A percentile compares a stretch with the other conserved stretches of the same genome.
phyloP scores from a whole-genome alignment of 257 asterid species.

The Cinchona pubescens region DNA sequence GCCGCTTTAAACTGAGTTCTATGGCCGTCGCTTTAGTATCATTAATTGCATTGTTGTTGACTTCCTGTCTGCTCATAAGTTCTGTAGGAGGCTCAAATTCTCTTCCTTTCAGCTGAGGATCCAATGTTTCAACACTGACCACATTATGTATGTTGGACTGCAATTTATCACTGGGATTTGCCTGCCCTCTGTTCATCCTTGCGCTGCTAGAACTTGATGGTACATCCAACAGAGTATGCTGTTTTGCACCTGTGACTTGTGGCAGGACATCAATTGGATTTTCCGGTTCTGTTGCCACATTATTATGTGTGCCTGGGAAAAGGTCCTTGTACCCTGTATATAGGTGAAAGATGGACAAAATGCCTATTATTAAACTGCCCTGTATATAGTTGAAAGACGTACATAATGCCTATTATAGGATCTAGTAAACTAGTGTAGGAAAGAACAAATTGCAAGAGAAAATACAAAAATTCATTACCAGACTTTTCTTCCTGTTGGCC shows the following conservation, averaged over 20 bases:
- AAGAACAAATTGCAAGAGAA: constrained; percentile 16
- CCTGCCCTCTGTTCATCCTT: constrained; percentile 28
- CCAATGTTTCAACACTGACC: constrained; percentile 15
- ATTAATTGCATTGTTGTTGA: constrained; percentile 26
- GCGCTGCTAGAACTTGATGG: constrained; percentile 21
- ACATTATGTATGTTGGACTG: constrained; percentile 26
- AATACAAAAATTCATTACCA: constrained; percentile 36
- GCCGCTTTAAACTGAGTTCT: constrained; percentile 64
- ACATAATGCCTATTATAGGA: no score
- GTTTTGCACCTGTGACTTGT: constrained; percentile 20
- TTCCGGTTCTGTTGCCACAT: constrained; percentile 39
- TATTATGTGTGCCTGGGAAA: constrained; percentile 28
- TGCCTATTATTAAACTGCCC: constrained; percentile 16
- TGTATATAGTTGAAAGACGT: no score
- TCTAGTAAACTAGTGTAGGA: no score
- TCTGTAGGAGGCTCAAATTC: constrained; percentile 47
- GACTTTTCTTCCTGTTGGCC: constrained; percentile 33
- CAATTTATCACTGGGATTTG: constrained; percentile 25
- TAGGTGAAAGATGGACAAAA: constrained; percentile 23
- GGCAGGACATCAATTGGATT: constrained; percentile 31
- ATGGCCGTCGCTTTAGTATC: constrained; percentile 36
- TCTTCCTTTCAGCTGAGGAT: constrained; percentile 30
- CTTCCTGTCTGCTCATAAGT: constrained; percentile 34
- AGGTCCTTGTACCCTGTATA: constrained; percentile 36
- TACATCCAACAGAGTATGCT: constrained; percentile 20